These are phyloP conservation scores for Rhodotorula toruloides DNA, from an alignment of 768 basidiomycete species.

Conservation along the genomic window DNA sequence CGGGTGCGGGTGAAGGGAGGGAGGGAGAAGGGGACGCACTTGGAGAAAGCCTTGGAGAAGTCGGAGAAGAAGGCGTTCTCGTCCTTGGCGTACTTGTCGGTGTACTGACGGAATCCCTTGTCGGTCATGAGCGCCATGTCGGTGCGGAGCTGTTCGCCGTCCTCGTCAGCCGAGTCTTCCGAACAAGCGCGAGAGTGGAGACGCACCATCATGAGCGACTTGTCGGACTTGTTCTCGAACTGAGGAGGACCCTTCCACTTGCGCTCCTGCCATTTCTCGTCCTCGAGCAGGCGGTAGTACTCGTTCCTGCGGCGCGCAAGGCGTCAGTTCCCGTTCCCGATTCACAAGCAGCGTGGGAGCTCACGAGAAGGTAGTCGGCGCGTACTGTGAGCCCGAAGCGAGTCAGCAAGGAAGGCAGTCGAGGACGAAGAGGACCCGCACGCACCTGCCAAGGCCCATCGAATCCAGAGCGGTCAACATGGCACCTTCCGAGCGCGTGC, in stretches of 20 bases:
- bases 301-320: slow-evolving; percentile 28
- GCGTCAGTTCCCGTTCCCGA: neutral
- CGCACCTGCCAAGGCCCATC: slow-evolving; percentile 67
- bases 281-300: slow-evolving; percentile 58
- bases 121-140: slow-evolving; percentile 85
- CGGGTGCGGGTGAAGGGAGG: neutral
- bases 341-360: neutral
- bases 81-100: slow-evolving; percentile 78
- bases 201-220: slow-evolving; percentile 82
- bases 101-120: slow-evolving; percentile 84
- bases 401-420: neutral
- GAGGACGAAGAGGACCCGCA: slow-evolving; percentile 13
- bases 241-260: slow-evolving; percentile 94
- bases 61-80: slow-evolving; percentile 88
- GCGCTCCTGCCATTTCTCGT: slow-evolving; percentile 59
- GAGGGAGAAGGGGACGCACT: slow-evolving; percentile 34
- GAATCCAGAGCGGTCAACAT: slow-evolving; percentile 75
- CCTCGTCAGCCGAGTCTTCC: slow-evolving; percentile 14
- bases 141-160: slow-evolving; percentile 52
- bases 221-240: slow-evolving; percentile 84
- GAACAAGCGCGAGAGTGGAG: neutral
- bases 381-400: neutral
- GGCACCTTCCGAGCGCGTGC: slow-evolving; percentile 94
- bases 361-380: slow-evolving; percentile 15
- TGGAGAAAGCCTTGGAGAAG: slow-evolving; percentile 54